These are phyloP conservation scores for Pichia sp. DNA, from an alignment of 1,139 yeast species.

Conservation along the genomic window DNA sequence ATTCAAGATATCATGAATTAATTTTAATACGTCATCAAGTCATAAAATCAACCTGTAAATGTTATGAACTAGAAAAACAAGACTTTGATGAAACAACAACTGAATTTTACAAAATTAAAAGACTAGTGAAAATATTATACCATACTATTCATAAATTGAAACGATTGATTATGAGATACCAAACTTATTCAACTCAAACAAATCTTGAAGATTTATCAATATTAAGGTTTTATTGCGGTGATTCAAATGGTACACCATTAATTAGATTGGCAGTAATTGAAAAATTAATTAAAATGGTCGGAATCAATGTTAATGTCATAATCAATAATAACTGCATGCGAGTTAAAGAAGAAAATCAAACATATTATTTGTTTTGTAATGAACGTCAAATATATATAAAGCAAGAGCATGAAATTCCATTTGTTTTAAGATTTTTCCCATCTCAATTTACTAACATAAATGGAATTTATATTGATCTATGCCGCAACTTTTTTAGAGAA, in stretches of 20 bases:
- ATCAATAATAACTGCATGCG: constrained; percentile 10
- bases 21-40: constrained; percentile 6
- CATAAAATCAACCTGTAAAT: constrained; percentile 1
- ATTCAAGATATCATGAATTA: constrained; percentile 18
- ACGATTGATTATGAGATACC: not conserved
- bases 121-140: too few relatives aligned
- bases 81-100: not conserved
- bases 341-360: not conserved
- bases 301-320: not conserved
- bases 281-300: constrained; percentile 6
- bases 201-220: constrained; percentile 17
- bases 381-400: constrained; percentile 6
- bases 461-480: not conserved
- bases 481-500: not conserved
- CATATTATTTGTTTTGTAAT: constrained; percentile 2
- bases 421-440: constrained; percentile 4
- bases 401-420: constrained; percentile 6
- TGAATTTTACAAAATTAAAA: too few relatives aligned
- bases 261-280: constrained; percentile 14
- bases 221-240: constrained; percentile 20
- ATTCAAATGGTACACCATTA: constrained; percentile 11
- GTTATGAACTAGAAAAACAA: not conserved
- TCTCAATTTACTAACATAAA: not conserved
- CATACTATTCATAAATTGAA: not conserved
- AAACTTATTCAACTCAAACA: not conserved